Base-by-base conservation (phyloP, 179 eudicot genomes). In the Silene noctiflora region DNA sequence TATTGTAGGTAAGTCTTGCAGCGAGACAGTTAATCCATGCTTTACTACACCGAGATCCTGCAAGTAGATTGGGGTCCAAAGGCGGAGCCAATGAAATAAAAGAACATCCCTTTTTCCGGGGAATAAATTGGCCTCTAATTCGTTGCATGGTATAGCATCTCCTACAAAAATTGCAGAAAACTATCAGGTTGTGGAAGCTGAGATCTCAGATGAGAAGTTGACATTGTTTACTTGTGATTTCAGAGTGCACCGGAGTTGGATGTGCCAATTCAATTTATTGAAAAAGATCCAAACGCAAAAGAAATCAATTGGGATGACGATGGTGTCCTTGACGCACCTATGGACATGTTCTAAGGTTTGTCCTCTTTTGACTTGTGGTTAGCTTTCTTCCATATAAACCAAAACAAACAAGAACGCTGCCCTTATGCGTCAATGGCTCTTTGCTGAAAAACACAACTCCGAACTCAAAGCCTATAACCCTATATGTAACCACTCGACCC, bases 111-210 rank as follows among this genome's bases (percentile, higher is more conserved):
- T 95, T 91, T 83, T 95, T 95, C 79, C 90, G 83, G 69, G 99
- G 85, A 82, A 89, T 95, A 78, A 86, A 86, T 69, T 95, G 99
- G 99, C 97, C 99, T 79, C 85, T 95, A 20, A 95, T 95, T 53
- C 98, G 99, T 64, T 85, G 93, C 91, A 91, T 87, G 99, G 99
- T 95, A 93, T 31, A 44, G 1, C 69, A 72, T 70, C 62, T 72
- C 8, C 66, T 56, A 14, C 66, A 4, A 27, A 51, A 25, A 4
- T 58, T 73, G 22, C 61, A 29, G 60, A 31, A 12, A 67, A 66
- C 27, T 66, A 51, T 53, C 17, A 29, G 63, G 44, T 16, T 25
- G 44, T 25, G 63, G 24, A 71, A 71, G 19, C 25, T 33, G n/a
- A 75, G 6, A 53, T 58, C 27, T 53, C 22, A 69, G 11, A 58